Conservation (phyloP, 257 asterid species). For the Fraxinus americana region DNA sequence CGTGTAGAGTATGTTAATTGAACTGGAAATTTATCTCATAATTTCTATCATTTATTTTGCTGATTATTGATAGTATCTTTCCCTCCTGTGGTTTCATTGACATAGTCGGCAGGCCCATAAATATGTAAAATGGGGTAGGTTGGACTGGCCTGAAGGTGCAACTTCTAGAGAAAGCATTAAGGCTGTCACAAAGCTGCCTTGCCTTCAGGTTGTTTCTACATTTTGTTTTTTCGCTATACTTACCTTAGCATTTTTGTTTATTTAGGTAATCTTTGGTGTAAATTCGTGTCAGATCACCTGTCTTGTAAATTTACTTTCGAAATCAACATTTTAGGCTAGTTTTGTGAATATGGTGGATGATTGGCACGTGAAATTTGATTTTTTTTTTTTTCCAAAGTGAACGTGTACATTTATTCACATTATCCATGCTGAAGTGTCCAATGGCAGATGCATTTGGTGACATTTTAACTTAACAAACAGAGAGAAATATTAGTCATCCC, state of each 20-base stretch:
- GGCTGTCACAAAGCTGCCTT: constrained; percentile 47
- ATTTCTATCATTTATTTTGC: not conserved
- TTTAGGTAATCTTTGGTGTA: too few species aligned
- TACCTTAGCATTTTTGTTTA: not conserved
- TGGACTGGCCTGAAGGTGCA: constrained; percentile 64
- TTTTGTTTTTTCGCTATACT: not conserved
- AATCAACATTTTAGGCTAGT: too few species aligned
- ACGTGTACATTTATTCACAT: too few species aligned
- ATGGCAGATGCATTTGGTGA: too few species aligned
- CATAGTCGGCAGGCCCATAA: constrained; percentile 54
- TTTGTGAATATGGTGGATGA: too few species aligned
- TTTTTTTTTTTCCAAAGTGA: too few species aligned
- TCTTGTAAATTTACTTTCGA: too few species aligned
- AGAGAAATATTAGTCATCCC: not conserved
- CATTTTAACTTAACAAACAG: not conserved
- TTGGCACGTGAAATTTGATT: too few species aligned
- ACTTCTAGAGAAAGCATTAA: constrained; percentile 55
- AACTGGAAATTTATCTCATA: constrained; percentile 5
- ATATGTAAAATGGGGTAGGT: constrained; percentile 51
- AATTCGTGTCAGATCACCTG: too few species aligned
- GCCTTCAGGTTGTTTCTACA: constrained; percentile 45
- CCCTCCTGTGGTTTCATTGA: constrained; percentile 8
- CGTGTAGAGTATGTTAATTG: constrained; percentile 43
- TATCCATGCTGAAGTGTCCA: too few species aligned
- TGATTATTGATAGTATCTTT: not conserved